These are phyloP conservation scores for Geranium rotundifolium DNA, from an alignment of 345 rosid species.

Conservation along the genomic window DNA sequence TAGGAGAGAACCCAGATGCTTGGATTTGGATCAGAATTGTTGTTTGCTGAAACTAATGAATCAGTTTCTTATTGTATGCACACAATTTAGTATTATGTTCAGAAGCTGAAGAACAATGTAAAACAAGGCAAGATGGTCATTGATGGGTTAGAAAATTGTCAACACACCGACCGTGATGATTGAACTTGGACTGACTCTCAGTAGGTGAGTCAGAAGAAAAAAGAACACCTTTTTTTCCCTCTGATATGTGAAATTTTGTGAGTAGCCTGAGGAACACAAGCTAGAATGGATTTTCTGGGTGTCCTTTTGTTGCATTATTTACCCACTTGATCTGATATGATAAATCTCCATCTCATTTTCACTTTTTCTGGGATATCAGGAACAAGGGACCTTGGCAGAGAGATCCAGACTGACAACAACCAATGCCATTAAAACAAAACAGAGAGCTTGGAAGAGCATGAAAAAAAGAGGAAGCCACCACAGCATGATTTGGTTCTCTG, in stretches of 20 bases:
- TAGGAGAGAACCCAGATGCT: no score
- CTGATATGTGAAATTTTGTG: not conserved
- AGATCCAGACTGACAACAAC: not conserved
- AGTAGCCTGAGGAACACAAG: not conserved
- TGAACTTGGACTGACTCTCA: not conserved
- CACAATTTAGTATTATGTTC: not conserved
- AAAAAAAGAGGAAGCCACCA: not conserved
- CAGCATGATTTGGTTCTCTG: not conserved
- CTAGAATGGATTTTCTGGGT: not conserved
- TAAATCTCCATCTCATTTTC: not conserved
- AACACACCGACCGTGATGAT: not conserved
- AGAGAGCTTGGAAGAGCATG: not conserved
- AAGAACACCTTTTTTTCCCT: not conserved
- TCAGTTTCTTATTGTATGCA: not conserved
- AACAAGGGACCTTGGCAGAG: conserved; percentile 1
- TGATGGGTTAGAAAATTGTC: not conserved
- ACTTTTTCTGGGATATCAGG: not conserved
- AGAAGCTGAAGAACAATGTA: not conserved
- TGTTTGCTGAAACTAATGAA: not conserved
- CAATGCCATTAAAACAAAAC: not conserved
- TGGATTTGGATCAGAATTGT: not conserved
- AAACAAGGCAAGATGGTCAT: no score
- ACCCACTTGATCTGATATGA: not conserved
- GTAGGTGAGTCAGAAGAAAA: no score
- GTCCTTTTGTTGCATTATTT: not conserved